These are phyloP conservation scores for Beauveria rudraprayagi DNA, from an alignment of 2,329 filamentous ascomycete species.

Conservation along the genomic window DNA sequence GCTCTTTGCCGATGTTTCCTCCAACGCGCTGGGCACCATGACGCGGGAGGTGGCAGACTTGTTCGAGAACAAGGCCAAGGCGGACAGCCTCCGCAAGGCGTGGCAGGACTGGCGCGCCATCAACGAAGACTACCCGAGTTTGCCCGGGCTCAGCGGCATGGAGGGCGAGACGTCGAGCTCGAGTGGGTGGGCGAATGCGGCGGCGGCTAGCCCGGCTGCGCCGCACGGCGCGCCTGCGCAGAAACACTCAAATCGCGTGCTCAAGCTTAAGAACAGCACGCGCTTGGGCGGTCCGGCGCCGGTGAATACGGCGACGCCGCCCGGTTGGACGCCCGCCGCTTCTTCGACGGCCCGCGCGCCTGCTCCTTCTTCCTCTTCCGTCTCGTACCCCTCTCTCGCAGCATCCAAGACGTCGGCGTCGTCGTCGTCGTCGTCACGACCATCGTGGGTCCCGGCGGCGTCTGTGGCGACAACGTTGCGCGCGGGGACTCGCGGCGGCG, in stretches of 20 bases:
- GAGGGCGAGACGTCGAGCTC: slow-evolving; percentile 50
- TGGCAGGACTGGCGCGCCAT: slow-evolving; percentile 96
- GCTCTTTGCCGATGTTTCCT: slow-evolving; percentile 70
- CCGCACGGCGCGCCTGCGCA: slow-evolving; percentile 33
- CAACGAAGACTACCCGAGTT: slow-evolving; percentile 87
- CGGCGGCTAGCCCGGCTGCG: slow-evolving; percentile 45
- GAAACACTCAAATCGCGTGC: slow-evolving; percentile 45
- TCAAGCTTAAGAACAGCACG: slow-evolving; percentile 53
- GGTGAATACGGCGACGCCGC: slow-evolving; percentile 14
- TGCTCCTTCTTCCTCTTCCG: slow-evolving; percentile 20
- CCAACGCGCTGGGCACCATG: slow-evolving; percentile 76
- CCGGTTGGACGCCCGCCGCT: slow-evolving; percentile 19
- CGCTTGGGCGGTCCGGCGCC: slow-evolving; percentile 31
- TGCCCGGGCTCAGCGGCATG: slow-evolving; percentile 67
- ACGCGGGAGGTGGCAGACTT: slow-evolving; percentile 88
- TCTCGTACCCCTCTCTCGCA: slow-evolving; percentile 32
- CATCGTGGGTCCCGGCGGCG: slow-evolving; percentile 19
- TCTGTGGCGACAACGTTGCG: slow-evolving; percentile 6
- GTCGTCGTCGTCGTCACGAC: background rate
- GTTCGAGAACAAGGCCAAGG: slow-evolving; percentile 75
- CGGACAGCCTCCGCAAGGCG: slow-evolving; percentile 64
- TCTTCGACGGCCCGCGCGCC: slow-evolving; percentile 16
- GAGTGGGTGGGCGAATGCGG: slow-evolving; percentile 53
- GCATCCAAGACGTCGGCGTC: slow-evolving; percentile 5
- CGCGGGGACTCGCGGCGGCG: slow-evolving; percentile 21